phyloP scores from a whole-genome alignment of 2,329 filamentous ascomycete species.

The Pezicula carpinea region DNA sequence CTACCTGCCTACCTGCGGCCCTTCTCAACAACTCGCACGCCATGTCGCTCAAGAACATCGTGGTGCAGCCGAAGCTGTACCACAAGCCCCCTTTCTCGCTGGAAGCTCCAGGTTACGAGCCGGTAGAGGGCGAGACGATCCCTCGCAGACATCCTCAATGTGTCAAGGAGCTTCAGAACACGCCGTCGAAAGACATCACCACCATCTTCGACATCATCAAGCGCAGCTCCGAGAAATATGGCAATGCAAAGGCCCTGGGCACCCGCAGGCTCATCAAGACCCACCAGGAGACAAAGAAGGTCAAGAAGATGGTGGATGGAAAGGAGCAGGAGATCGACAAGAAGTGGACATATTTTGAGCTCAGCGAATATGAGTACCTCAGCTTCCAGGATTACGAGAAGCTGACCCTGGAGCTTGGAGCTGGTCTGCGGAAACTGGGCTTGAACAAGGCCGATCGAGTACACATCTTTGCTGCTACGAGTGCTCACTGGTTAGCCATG shows the following conservation, averaged over 20 bases:
- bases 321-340: slow-evolving; percentile 77
- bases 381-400: slow-evolving; percentile 76
- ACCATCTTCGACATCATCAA: slow-evolving; percentile 75
- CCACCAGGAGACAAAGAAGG: slow-evolving; percentile 80
- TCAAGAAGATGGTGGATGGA: slow-evolving; percentile 84
- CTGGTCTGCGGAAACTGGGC: slow-evolving; percentile 69
- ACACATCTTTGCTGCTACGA: slow-evolving; percentile 77
- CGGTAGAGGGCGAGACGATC: slow-evolving; percentile 64
- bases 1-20: neutral
- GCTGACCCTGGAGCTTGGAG: slow-evolving; percentile 61
- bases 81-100: slow-evolving; percentile 54
- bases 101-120: slow-evolving; percentile 53
- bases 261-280: slow-evolving; percentile 70
- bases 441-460: slow-evolving; percentile 64
- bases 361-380: slow-evolving; percentile 72
- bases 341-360: slow-evolving; percentile 85
- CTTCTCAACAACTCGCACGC: slow-evolving; percentile 2
- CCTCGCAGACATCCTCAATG: slow-evolving; percentile 55
- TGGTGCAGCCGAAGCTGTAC: slow-evolving; percentile 23
- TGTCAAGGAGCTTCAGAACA: slow-evolving; percentile 51
- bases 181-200: slow-evolving; percentile 52
- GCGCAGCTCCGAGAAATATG: slow-evolving; percentile 59
- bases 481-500: slow-evolving; percentile 69
- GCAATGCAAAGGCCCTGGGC: slow-evolving; percentile 62
- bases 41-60: slow-evolving; percentile 28